phyloP scores from a whole-genome alignment of 2,329 filamentous ascomycete genomes.

The Ophiostoma populinum region DNA sequence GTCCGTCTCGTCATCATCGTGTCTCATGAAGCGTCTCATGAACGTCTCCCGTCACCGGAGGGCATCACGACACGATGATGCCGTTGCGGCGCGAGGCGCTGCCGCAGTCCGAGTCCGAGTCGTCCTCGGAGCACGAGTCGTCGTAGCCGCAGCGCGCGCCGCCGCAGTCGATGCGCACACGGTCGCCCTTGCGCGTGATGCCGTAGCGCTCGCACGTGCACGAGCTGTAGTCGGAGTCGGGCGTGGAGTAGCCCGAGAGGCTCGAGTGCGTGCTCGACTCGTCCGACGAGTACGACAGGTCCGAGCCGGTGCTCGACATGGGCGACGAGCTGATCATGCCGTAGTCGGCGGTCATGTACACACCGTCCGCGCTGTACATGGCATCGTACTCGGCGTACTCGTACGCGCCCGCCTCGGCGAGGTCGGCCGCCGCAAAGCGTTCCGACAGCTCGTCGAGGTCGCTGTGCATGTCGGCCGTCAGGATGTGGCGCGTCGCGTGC shows the following conservation, averaged over 20 bases:
- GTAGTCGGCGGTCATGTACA: conserved; percentile 34
- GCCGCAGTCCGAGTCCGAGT: conserved; percentile 16
- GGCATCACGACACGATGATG: conserved; percentile 33
- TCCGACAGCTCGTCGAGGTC: conserved; percentile 58
- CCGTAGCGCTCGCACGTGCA: conserved; percentile 95
- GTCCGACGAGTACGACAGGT: conserved; percentile 54
- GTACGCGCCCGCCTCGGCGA: conserved; percentile 21
- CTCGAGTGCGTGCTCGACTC: conserved; percentile 55
- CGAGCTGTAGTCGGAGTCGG: conserved; percentile 54
- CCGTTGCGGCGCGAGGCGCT: conserved; percentile 44
- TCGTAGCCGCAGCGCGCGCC: conserved; percentile 73
- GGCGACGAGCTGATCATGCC: conserved; percentile 31
- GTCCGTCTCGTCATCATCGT: neutral
- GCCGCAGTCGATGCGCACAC: conserved; percentile 91
- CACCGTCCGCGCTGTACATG: conserved; percentile 4
- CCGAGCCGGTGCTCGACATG: conserved; percentile 46
- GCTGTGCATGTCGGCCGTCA: conserved; percentile 60
- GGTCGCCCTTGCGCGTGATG: conserved; percentile 81
- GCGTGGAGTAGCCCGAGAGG: conserved; percentile 63
- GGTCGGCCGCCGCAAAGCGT: conserved; percentile 48
- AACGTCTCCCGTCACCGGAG: neutral
- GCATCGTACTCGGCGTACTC: conserved; percentile 3
- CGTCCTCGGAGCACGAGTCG: conserved; percentile 45
- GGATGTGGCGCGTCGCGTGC: conserved; percentile 72
- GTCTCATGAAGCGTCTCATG: neutral